phyloP scores from a whole-genome alignment of 164 flowering plant species.

The Hamamelis virginiana region DNA sequence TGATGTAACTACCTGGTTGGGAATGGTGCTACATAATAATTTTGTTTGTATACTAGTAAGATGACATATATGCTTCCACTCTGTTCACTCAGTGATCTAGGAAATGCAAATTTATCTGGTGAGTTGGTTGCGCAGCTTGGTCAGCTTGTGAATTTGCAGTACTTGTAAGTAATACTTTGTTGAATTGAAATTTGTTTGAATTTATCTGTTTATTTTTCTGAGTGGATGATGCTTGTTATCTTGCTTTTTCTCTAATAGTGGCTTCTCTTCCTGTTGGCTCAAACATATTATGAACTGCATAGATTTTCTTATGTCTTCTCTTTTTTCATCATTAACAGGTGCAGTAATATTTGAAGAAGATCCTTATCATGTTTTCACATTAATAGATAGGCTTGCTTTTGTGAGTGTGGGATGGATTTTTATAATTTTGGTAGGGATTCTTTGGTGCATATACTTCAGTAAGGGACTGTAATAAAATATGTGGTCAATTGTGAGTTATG shows the following conservation, averaged over 20 bases:
- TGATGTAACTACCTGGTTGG: neutral
- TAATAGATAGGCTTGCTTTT: too few relatives aligned
- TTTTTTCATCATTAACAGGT: neutral
- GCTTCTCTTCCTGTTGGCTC: neutral
- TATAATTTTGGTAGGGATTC: too few relatives aligned
- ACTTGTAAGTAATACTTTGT: constrained; percentile 43
- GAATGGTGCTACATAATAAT: neutral
- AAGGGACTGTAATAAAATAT: neutral
- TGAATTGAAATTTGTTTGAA: neutral
- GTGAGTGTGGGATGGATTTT: too few relatives aligned
- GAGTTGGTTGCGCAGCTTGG: constrained; percentile 60
- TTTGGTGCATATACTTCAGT: too few relatives aligned
- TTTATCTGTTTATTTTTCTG: neutral
- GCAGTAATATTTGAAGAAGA: too few relatives aligned
- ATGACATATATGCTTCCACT: neutral
- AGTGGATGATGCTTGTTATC: neutral
- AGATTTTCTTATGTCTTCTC: neutral
- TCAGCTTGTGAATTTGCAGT: constrained; percentile 52
- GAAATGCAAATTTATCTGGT: constrained; percentile 63
- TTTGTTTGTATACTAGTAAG: neutral
- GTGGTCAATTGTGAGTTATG: neutral
- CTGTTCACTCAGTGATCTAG: constrained; percentile 51
- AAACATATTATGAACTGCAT: neutral
- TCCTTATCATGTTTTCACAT: too few relatives aligned
- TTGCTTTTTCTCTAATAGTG: neutral